A percentile compares a stretch with the other conserved stretches of the same genome.
phyloP scores from a whole-genome alignment of 495 filamentous ascomycete genomes.

The Parmelia sp. region DNA sequence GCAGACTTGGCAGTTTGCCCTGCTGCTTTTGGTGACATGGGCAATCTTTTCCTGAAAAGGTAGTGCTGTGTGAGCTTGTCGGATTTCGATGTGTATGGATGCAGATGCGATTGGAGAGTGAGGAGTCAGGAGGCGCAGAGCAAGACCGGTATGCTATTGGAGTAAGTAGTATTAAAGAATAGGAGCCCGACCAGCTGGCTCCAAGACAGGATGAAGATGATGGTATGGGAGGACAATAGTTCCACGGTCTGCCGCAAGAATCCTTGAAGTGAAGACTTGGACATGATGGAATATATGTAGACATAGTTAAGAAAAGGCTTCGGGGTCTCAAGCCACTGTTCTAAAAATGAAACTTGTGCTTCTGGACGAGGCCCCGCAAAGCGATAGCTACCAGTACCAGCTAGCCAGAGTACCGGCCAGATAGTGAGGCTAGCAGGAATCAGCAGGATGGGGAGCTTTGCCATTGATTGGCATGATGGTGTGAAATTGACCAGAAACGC shows the following conservation, averaged over 20 bases:
- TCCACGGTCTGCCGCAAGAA: constrained; percentile 28
- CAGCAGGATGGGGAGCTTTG: background rate
- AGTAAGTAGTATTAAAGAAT: constrained; percentile 17
- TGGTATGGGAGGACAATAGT: constrained; percentile 23
- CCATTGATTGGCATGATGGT: background rate
- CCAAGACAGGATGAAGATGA: constrained; percentile 21
- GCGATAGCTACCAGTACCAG: too few relatives aligned
- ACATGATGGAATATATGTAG: constrained; percentile 26
- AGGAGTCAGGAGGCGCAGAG: background rate
- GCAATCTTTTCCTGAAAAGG: constrained; percentile 2
- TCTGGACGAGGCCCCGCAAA: constrained; percentile 12
- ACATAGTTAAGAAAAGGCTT: constrained; percentile 15
- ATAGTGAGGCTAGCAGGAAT: background rate
- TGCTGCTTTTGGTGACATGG: constrained; percentile 31
- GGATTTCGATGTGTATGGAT: background rate
- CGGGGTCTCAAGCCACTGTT: constrained; percentile 24
- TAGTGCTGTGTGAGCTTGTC: background rate
- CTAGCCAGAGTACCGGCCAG: constrained; percentile 9
- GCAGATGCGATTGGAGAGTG: background rate
- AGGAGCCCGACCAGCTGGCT: constrained; percentile 31
- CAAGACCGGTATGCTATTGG: constrained; percentile 31
- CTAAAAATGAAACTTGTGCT: constrained; percentile 26
- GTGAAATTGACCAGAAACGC: background rate
- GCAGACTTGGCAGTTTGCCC: constrained; percentile 29
- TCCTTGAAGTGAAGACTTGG: constrained; percentile 24